Base-by-base conservation (phyloP, 2,329 filamentous ascomycete species). In the Huntiella abstrusa region DNA sequence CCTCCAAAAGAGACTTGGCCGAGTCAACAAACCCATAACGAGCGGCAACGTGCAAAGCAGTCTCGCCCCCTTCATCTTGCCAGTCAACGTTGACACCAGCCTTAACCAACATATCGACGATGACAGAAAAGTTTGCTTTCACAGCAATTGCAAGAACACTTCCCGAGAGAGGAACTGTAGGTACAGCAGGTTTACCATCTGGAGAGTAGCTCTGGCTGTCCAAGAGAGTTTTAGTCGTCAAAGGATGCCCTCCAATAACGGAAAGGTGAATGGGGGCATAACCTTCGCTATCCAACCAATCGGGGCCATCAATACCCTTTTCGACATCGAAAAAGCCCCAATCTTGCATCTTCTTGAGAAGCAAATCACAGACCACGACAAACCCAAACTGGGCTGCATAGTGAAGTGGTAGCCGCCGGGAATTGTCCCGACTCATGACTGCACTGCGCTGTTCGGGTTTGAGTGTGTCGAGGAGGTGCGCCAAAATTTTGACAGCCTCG, bases 351-450 rank as follows among this genome's bases (percentile, higher is more conserved):
- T 81, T 80, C 52, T 80, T 77, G 64, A 95, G 87, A 53, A 96
- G 73, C 17, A 87, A 70, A 57, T 93, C 73, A 57, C 85, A 94
- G 7, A 95, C 79, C n/a, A 85, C 75, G 3, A 91, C 83, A 54
- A 95, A 86, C 2, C 91, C 91, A 57, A 92, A 94, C 58, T 96
- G 86, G 0, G 91, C 88, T 2, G 86, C 86, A 58, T 95, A 95
- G 59, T 96, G 88, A 8, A 96, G 68, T 1, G 88, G 86, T 11
- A 88, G 71, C 4, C 88, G 80, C 2, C 85, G 87, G 50, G 88
- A 82, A 0, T 77, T 70, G 61, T 96, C 88, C 49, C 71, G 76
- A 10, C 73, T 72, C 43, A 71, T 66, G 8, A 96, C 65, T 0
- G 80, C 80, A 10, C 59, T 53, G 8, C 79, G 74, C 54, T 96